Evolutionary conservation across 2,329 filamentous ascomycete genomes (phyloP).

Genomic region (Ceratocystis ficicola): DNA sequence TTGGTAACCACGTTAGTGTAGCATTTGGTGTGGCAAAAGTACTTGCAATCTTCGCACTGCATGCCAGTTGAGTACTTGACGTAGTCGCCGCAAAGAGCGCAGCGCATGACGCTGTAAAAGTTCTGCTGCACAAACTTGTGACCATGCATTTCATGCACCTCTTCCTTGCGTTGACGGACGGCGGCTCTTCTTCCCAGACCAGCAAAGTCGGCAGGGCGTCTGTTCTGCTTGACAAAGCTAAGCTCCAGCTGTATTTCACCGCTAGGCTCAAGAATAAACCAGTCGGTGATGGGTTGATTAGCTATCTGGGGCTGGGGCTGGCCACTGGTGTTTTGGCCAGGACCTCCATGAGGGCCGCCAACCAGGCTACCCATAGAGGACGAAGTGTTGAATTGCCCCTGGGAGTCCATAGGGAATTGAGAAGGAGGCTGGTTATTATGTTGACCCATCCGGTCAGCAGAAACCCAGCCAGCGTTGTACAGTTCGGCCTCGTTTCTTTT

Average conservation of each 20-base stretch:
- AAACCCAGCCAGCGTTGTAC: conserved; percentile 90
- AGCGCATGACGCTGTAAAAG: conserved; percentile 99
- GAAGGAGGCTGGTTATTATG: conserved; percentile 35
- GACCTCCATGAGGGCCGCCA: conserved; percentile 33
- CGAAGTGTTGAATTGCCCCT: conserved; percentile 28
- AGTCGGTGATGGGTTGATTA: conserved; percentile 66
- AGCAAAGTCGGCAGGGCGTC: conserved; percentile 72
- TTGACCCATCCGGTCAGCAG: conserved; percentile 83
- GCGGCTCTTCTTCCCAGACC: conserved; percentile 91
- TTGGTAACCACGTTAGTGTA: conserved; percentile 96
- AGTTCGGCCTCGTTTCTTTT: conserved; percentile 97
- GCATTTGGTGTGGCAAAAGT: conserved; percentile 97
- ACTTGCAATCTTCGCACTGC: conserved; percentile 99
- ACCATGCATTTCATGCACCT: conserved; percentile 95
- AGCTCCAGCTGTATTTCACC: conserved; percentile 85
- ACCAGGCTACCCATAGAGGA: conserved; percentile 27
- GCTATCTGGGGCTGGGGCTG: conserved; percentile 38
- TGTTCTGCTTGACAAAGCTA: conserved; percentile 83
- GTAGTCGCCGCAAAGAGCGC: conserved; percentile 92
- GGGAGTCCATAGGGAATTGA: conserved; percentile 48
- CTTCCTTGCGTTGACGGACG: conserved; percentile 93
- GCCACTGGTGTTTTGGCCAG: conserved; percentile 26
- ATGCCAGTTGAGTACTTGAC: conserved; percentile 97
- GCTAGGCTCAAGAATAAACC: conserved; percentile 93
- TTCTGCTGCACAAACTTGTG: conserved; percentile 98